These are phyloP conservation scores for Hortaea werneckii DNA, from an alignment of 2,329 filamentous ascomycete species.

Conservation along the genomic window DNA sequence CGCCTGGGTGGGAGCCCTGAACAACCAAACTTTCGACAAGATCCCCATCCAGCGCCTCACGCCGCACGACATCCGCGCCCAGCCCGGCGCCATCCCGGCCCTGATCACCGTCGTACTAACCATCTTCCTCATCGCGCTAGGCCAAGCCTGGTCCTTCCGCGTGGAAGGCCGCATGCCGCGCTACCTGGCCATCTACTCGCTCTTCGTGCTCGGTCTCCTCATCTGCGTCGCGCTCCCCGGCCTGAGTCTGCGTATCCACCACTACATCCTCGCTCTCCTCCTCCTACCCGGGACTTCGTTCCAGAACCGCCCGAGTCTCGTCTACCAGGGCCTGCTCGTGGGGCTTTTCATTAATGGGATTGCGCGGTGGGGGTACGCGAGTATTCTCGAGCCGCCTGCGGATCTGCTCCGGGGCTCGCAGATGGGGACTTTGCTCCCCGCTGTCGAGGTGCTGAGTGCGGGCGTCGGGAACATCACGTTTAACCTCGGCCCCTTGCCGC, in stretches of 20 bases:
- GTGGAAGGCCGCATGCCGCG: conserved; percentile 70
- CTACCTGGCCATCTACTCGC: conserved; percentile 67
- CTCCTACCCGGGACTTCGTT: conserved; percentile 80
- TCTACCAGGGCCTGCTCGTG: conserved; percentile 83
- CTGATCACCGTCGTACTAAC: conserved; percentile 66
- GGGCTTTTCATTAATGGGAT: conserved; percentile 92
- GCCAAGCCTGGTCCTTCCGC: conserved; percentile 78
- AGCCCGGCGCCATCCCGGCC: conserved; percentile 79
- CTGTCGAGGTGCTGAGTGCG: conserved; percentile 33
- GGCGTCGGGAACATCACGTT: conserved; percentile 55
- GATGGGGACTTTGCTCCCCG: conserved; percentile 50
- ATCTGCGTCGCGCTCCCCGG: conserved; percentile 62
- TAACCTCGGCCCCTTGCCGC: conserved; percentile 36
- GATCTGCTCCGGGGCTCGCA: conserved; percentile 51
- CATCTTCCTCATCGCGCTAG: conserved; percentile 56
- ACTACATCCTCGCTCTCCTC: conserved; percentile 83
- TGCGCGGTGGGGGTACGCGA: conserved; percentile 86
- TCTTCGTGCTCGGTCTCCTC: conserved; percentile 57
- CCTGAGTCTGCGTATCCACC: conserved; percentile 79
- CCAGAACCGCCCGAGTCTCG: conserved; percentile 71
- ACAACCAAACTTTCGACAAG: conserved; percentile 90
- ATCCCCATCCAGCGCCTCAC: conserved; percentile 93
- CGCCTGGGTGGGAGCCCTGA: conserved; percentile 82
- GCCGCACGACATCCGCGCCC: conserved; percentile 73
- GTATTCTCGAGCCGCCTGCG: conserved; percentile 71